phyloP scores from a whole-genome alignment of 441 rosid genomes.

The Biscutella laevigata region DNA sequence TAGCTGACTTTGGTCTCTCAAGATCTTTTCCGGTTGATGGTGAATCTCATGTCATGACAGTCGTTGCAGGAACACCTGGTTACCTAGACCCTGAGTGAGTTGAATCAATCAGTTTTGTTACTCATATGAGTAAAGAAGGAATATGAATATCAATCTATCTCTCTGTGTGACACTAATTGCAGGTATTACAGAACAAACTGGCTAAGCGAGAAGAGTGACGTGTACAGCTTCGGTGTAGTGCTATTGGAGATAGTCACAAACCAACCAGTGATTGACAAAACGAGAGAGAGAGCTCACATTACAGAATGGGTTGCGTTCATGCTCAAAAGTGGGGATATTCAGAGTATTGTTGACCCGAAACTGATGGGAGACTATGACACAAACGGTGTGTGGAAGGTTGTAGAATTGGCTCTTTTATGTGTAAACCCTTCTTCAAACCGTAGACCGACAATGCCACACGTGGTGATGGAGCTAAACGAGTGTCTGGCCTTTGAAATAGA shows the following conservation, averaged over 20 bases:
- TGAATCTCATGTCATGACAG: slow-evolving; percentile 20
- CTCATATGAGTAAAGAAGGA: no score
- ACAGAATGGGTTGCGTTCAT: slow-evolving; percentile 17
- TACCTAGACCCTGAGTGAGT: slow-evolving; percentile 36
- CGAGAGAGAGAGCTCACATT: slow-evolving; percentile 7
- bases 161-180: no score
- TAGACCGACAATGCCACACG: slow-evolving; percentile 27
- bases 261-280: slow-evolving; percentile 11
- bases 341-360: slow-evolving; percentile 25
- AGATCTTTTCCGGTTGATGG: slow-evolving; percentile 22
- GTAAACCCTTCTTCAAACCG: slow-evolving; percentile 12
- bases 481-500: slow-evolving; percentile 18
- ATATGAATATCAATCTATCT: neutral
- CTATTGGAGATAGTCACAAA: slow-evolving; percentile 28
- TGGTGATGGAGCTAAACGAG: slow-evolving; percentile 26
- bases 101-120: no score
- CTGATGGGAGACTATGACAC: slow-evolving; percentile 18
- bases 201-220: slow-evolving; percentile 28
- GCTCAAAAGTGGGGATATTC: slow-evolving; percentile 24
- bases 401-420: slow-evolving; percentile 31
- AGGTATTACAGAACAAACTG: slow-evolving; percentile 26
- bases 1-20: slow-evolving; percentile 42
- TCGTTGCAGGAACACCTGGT: slow-evolving; percentile 28
- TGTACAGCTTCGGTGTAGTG: slow-evolving; percentile 32
- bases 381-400: slow-evolving; percentile 25